Conservation (phyloP, 2,329 filamentous ascomycete species). For the Dendrostoma leiphaemia region DNA sequence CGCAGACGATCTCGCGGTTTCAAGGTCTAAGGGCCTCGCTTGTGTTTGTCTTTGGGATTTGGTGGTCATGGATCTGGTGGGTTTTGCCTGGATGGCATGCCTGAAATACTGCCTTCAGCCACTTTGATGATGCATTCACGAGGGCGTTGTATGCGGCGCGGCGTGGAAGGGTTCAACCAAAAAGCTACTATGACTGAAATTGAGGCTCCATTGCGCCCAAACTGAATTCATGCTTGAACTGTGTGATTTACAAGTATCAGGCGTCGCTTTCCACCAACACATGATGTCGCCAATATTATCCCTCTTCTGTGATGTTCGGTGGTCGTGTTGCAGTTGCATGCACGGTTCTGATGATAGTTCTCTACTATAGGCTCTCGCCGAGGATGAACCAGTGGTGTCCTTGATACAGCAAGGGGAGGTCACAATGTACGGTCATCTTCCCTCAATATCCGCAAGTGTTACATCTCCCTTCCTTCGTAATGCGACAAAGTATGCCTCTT, state of each 20-base stretch:
- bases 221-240: neutral
- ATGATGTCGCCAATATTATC: too few relatives aligned
- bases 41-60: conserved; percentile 10
- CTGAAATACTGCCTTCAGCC: conserved; percentile 15
- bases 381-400: too few relatives aligned
- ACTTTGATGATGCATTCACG: conserved; percentile 24
- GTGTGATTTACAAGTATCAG: neutral
- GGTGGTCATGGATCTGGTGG: conserved; percentile 11
- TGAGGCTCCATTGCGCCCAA: conserved; percentile 13
- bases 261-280: neutral
- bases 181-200: conserved; percentile 25
- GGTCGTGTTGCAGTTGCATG: too few relatives aligned
- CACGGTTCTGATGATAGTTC: too few relatives aligned
- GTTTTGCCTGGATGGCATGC: conserved; percentile 4
- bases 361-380: too few relatives aligned
- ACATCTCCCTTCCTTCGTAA: conserved; percentile 61
- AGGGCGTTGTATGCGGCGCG: conserved; percentile 35
- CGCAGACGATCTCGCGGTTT: conserved; percentile 98
- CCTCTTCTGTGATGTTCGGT: neutral
- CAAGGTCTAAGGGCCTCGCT: conserved; percentile 81
- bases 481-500: conserved; percentile 83
- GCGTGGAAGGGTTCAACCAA: conserved; percentile 23
- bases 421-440: neutral
- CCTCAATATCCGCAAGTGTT: conserved; percentile 22
- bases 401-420: too few relatives aligned